Base-by-base conservation (phyloP, 805 yeast genomes). In the Saturnispora halmiae region DNA sequence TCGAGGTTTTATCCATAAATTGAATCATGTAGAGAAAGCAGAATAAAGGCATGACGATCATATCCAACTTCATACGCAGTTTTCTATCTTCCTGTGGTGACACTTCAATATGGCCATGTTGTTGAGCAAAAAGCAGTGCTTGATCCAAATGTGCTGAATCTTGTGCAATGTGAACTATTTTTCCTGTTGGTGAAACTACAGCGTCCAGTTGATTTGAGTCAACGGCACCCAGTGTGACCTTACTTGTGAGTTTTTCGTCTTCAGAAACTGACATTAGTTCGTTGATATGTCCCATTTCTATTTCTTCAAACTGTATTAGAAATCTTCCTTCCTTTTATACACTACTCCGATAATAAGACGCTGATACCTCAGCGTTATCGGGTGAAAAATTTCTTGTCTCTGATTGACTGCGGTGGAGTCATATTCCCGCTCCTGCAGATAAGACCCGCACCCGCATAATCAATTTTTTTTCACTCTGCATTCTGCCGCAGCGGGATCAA, bases 1-100 rank as follows among this genome's bases (percentile, higher is more conserved):
- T 61, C 8, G 68, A 54, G 55, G 49, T 42, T 65, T 41, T 57
- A 44, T 68, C 71, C 71, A 67, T 64, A 44, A 59, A 57, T 46
- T 67, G 72, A 25, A 54, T 49, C 33, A 63, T 53, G 52, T 59
- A 59, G 11, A 65, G 43, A 24, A 54, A 40, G 33, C 58, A 53
- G 42, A 69, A 52, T 28, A 66, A 33, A 3, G 73, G 71, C 46
- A 67, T 21, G 11, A 68, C 32, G 37, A 45, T 51, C 7, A 31
- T 5, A 21, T 31, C 21, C 22, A 31, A 22, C 79, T 11, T 83
- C 77, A 27, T 34, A 16, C 5, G 38, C 42, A 4, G 47, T 40
- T 29, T 18, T 10, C 10, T 20, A 11, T 14, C 34, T 13, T 45
- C 35, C 18, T 38, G 34, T 8, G 31, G 38, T 11, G 33, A 30